Evolutionary conservation across 805 yeast species (phyloP), one percentile per base, ranked within the genome.

Genomic region (Candida easanensis): DNA sequence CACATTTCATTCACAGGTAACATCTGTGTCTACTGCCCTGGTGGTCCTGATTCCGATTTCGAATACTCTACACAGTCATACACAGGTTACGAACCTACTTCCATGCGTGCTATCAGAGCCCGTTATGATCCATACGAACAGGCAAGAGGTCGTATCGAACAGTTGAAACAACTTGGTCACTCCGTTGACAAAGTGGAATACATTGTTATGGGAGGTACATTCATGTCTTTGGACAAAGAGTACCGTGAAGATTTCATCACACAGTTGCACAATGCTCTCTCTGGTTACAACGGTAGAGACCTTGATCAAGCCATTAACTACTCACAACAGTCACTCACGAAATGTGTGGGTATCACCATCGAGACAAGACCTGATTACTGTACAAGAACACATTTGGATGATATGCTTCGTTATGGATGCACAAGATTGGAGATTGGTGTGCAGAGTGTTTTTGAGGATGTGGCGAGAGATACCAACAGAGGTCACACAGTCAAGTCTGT

Each of bases 291-390:
- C 53, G 95, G 97, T 48, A 78, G 75, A 15, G 82, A 88, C 61
- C 70, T 93, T 5, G 95, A 89, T 63, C 98, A 93, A 66, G 95
- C 97, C 3, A 88, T 93, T 45, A 70, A 71, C 51, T 87, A 84
- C 61, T 88, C 97, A 2, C 98, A 93, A 65, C 96, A 91, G 62
- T 84, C 96, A 19, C 82, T 84, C 53, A 93, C 97, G 3, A 93
- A 93, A 63, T 93, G 99, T 75, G 98, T 93, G 18, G 99, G 99
- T 45, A 93, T 93, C 53, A 93, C 99, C 21, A 93, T 93, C 57
- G 99, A 93, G 65, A 93, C 99, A 0, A 80, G 99, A 63, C 99
- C 99, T 1, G 99, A 93, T 67, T 93, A 93, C 69, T 93, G 99
- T 71, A 89, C 98, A 0, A 93, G 86, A 51, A 87, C 96, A 0